phyloP scores from a whole-genome alignment of 345 rosid genomes.

The Clausena lansium region DNA sequence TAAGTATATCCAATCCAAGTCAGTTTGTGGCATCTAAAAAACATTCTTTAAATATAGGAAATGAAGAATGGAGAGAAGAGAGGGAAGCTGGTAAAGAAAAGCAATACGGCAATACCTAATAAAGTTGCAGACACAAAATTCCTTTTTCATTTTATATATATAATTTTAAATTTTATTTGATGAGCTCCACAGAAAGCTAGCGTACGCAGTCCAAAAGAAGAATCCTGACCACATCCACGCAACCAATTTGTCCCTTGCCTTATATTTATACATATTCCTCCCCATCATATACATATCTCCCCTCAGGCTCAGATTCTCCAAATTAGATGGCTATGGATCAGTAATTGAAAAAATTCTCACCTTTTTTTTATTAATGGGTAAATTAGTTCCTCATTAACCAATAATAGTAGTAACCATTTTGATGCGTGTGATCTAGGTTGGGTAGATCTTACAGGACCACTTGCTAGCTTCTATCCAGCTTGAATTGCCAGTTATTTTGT shows the following conservation, averaged over 20 bases:
- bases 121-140: conserved; percentile 9
- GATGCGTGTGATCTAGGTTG: neutral
- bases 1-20: neutral
- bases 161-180: neutral
- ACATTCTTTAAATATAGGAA: conserved; percentile 3
- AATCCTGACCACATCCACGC: conserved; percentile 42
- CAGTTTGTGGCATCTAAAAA: conserved; percentile 10
- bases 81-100: conserved; percentile 8
- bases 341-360: neutral
- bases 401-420: neutral
- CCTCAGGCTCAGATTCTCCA: conserved; percentile 13
- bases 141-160: neutral
- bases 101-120: neutral
- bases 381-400: neutral
- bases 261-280: conserved; percentile 14
- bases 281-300: neutral
- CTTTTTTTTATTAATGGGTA: neutral
- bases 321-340: neutral
- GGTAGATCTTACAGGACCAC: conserved; percentile 2
- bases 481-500: neutral
- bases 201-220: conserved; percentile 60
- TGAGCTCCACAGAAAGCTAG: conserved; percentile 38
- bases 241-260: conserved; percentile 27
- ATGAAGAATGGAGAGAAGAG: neutral
- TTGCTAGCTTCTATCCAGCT: neutral